phyloP scores from a whole-genome alignment of 495 filamentous ascomycete species.

The Neurospora sp. region DNA sequence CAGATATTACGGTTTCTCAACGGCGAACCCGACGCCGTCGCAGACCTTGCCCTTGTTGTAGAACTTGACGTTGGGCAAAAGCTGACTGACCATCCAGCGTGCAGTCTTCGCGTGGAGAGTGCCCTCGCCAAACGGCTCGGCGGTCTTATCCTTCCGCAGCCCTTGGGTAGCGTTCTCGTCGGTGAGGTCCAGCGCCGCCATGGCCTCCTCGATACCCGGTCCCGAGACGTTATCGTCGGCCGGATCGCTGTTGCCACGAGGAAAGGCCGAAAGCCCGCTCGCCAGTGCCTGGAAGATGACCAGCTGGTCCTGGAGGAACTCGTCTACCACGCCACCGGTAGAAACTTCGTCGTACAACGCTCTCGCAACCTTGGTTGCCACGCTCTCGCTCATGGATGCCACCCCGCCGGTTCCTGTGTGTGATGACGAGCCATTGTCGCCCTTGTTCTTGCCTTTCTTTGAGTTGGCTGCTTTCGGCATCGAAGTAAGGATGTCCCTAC shows the following conservation, averaged over 20 bases:
- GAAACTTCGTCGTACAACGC: conserved; percentile 48
- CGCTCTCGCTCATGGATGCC: conserved; percentile 21
- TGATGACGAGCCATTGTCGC: not conserved
- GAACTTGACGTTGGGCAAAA: conserved; percentile 44
- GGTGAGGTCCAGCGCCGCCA: conserved; percentile 8
- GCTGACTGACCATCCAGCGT: conserved; percentile 55
- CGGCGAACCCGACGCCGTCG: conserved; percentile 35
- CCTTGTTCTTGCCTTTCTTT: conserved; percentile 18
- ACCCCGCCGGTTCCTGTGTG: not conserved
- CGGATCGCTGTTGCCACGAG: conserved; percentile 7
- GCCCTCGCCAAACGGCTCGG: conserved; percentile 44
- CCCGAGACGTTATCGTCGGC: conserved; percentile 5
- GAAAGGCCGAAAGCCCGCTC: conserved; percentile 38
- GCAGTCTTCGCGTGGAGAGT: conserved; percentile 63
- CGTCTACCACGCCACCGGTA: conserved; percentile 51
- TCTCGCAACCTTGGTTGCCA: conserved; percentile 43
- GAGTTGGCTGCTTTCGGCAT: conserved; percentile 35
- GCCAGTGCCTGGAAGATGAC: conserved; percentile 73
- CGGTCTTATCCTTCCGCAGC: conserved; percentile 23
- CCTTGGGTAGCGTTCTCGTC: conserved; percentile 5
- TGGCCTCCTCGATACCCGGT: conserved; percentile 9
- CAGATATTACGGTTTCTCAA: not conserved
- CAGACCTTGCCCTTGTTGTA: conserved; percentile 41
- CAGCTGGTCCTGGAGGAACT: conserved; percentile 68
- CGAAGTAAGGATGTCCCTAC: conserved; percentile 53